Base-by-base conservation (phyloP, 441 rosid species). In the Adansonia rubrostipa region DNA sequence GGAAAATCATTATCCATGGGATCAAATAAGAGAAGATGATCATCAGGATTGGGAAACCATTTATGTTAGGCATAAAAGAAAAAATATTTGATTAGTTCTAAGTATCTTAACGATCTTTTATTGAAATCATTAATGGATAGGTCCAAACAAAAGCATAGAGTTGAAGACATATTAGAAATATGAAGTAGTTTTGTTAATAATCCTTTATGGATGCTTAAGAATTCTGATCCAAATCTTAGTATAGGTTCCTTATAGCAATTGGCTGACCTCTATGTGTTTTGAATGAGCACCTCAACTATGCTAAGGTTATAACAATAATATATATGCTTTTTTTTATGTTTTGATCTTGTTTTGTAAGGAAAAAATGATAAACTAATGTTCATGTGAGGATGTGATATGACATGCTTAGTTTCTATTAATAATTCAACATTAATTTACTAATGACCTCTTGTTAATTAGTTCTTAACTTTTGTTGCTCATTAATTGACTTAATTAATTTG, bases 131-230 rank as follows among this genome's bases (percentile, higher is more conserved):
- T 94, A 0, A 78, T 87, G 2, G 93, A 88, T 58, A 92, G 84
- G 79, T 81, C 87, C 14, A 87, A 80, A 33, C 80, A 81, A 20
- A 82, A 83, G 19, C 77, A 74, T 17, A 87, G 82, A 20, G 8
- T 45, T 42, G 58, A 80, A 79, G 22, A 9, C 42, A 24, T 80
- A 74, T 64, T 81, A 64, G 90, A 90, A 85, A 73, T 92, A 93
- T 66, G 94, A 92, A 71, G 92, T 92, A 0, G 96, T 90, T 75
- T 82, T 92, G 71, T 92, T 92, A 91, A 90, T 69, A 93, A 91
- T 75, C 88, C 88, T 1, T 50, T 90, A 53, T 92, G 98, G 98
- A 88, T 91, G 95, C 94, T 93, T 9, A 95, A 92, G 70, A 88
- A 90, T 68, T 88, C 89, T 11, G 98, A 91, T 66, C 92, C 90